A percentile compares a stretch with the other conserved stretches of the same genome.
These are phyloP conservation scores for Brassica hybrid DNA, from an alignment of 441 rosid genomes.

Conservation along the genomic window DNA sequence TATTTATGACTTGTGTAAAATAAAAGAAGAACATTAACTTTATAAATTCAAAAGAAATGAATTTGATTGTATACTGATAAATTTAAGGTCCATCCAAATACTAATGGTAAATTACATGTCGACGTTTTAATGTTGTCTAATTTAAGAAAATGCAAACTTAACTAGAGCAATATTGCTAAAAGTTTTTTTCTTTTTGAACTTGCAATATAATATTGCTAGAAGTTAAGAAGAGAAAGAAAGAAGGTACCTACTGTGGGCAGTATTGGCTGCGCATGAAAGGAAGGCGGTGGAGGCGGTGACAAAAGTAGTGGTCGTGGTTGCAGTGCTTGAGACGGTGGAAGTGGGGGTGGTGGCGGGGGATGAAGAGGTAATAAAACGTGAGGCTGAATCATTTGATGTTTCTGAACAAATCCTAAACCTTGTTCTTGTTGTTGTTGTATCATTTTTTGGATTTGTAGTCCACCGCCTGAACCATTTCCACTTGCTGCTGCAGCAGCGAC, in stretches of 20 bases:
- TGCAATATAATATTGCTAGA: neutral
- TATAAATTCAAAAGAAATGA: neutral
- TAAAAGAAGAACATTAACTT: slow-evolving; percentile 4
- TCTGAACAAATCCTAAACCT: slow-evolving; percentile 41
- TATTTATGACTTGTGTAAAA: neutral
- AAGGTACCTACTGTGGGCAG: too few species aligned
- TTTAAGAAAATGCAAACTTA: slow-evolving; percentile 7
- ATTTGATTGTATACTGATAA: neutral
- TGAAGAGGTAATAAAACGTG: slow-evolving; percentile 37
- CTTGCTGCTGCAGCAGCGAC: slow-evolving; percentile 30
- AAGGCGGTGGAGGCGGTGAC: slow-evolving; percentile 35
- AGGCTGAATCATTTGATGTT: slow-evolving; percentile 47
- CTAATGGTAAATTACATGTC: neutral
- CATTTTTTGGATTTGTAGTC: slow-evolving; percentile 27
- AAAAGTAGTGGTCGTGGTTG: slow-evolving; percentile 33
- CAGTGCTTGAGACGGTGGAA: slow-evolving; percentile 31
- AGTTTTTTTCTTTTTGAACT: neutral
- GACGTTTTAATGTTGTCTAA: slow-evolving; percentile 12
- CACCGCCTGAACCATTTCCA: slow-evolving; percentile 41
- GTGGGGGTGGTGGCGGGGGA: slow-evolving; percentile 2
- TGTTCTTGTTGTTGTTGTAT: slow-evolving; percentile 34
- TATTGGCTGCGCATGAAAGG: slow-evolving; percentile 52
- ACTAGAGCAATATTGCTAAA: neutral
- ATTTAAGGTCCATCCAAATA: neutral
- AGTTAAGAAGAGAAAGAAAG: slow-evolving; percentile 45